Conservation (phyloP, 2,329 filamentous ascomycete genomes). For the Venturia carpophila region DNA sequence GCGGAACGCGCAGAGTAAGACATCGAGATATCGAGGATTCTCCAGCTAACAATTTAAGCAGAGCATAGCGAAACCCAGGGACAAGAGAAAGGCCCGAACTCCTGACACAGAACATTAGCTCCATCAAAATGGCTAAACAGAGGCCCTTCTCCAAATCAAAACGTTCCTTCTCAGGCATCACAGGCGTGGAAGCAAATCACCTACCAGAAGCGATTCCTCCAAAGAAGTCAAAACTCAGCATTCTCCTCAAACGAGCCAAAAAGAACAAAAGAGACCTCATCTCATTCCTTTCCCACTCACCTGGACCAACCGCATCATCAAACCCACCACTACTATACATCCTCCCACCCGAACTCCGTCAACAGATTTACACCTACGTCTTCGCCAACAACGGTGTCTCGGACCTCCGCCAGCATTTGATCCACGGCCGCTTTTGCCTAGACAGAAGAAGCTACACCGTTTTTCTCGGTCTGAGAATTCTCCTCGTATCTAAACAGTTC, state of each 20-base stretch:
- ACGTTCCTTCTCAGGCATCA: neutral
- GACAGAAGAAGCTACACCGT: neutral
- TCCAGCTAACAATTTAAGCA: neutral
- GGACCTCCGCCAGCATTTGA: neutral
- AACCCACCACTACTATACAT: neutral
- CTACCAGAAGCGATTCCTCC: neutral
- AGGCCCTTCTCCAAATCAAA: conserved; percentile 4
- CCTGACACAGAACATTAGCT: too few species aligned
- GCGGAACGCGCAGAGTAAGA: neutral
- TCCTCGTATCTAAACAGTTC: conserved; percentile 2
- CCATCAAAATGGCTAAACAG: neutral
- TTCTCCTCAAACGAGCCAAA: neutral
- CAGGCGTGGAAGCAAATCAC: conserved; percentile 5
- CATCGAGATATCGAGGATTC: neutral
- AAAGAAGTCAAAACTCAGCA: neutral
- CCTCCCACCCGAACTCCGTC: conserved; percentile 13
- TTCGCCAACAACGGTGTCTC: conserved; percentile 5
- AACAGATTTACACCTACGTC: conserved; percentile 16
- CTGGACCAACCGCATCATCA: neutral
- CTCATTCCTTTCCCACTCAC: neutral
- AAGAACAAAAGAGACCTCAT: neutral
- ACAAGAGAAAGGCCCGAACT: neutral
- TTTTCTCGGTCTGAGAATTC: neutral
- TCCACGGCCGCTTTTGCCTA: conserved; percentile 7
- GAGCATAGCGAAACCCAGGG: neutral